Evolutionary conservation across 2,329 filamentous ascomycete species (phyloP).

Genomic region (Colletotrichum cuscutae): DNA sequence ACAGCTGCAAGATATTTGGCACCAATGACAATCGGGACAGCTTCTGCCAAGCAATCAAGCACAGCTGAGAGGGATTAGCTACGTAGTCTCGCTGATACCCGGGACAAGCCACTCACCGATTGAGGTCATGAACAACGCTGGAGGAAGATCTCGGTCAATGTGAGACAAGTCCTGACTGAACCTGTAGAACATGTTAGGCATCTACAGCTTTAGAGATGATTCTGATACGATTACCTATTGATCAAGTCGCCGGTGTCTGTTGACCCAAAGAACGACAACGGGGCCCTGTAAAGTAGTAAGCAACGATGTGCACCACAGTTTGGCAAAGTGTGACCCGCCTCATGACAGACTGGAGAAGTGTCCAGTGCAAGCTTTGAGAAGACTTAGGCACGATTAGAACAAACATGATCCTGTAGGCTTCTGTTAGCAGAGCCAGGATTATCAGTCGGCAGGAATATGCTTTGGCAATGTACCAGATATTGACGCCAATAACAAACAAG

Average conservation of each 20-base stretch:
- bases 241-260: conserved; percentile 38
- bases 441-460: background rate
- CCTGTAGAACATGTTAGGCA: background rate
- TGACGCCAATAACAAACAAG: background rate
- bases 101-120: background rate
- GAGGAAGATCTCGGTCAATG: conserved; percentile 39
- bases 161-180: conserved; percentile 43
- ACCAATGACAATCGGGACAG: conserved; percentile 53
- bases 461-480: conserved; percentile 5
- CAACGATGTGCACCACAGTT: background rate
- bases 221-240: conserved; percentile 28
- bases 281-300: background rate
- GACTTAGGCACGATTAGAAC: conserved; percentile 21
- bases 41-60: conserved; percentile 5
- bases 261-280: conserved; percentile 36
- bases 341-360: conserved; percentile 16
- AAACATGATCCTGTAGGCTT: conserved; percentile 7
- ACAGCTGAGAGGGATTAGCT: background rate
- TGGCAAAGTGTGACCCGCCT: background rate
- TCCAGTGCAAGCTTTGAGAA: conserved; percentile 18
- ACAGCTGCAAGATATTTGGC: conserved; percentile 57
- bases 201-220: background rate
- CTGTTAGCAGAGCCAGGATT: background rate
- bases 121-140: conserved; percentile 17
- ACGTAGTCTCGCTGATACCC: accelerated